Base-by-base conservation (phyloP, 176 grass and related monocot species). In the Aegilops speltoides region DNA sequence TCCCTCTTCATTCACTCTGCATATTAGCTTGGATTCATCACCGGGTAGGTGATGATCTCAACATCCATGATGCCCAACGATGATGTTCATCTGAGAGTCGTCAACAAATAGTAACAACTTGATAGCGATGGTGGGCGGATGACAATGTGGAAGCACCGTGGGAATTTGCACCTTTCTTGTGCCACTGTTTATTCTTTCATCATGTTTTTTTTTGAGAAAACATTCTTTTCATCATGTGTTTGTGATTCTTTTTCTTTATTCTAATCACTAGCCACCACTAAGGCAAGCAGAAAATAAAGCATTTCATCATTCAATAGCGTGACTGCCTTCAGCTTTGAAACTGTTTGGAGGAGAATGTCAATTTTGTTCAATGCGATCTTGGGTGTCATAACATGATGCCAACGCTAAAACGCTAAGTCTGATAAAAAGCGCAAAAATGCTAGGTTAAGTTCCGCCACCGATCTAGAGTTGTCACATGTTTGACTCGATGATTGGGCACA, bases 401-500 rank as follows among this genome's bases (percentile, higher is more conserved):
- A 50, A 25, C 3, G 28, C 40, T 37, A 56, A 19, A 77, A 77
- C 37, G 61, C 29, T 46, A 43, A 32, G 33, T 61, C 4, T 19
- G 19, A 54, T 5, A 54, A 54, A 54, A 19, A 65, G 25, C 4
- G 28, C 60, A 26, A 56, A 19, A 77, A 77, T 68, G 61, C 61
- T 68, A 32, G 19, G 33, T 68, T 68, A 14, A 68, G 77, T 36
- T 50, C 8, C 24, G 40, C 37, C 82, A 79, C 14, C 3, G 33
- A 87, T 66, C 40, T 73, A 85, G 61, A 68, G 2, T 68, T 26
- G 61, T 62, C 50, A 85, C 68, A 81, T 76, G 56, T 83, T 79
- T 7, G 2, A 79, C 16, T 32, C 85, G 70, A 77, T 34, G 28
- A 67, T 16, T 84, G 41, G 29, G 81, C 75, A 79, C 40, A 87